A percentile compares a stretch with the other conserved stretches of the same genome.
These are phyloP conservation scores for Panicum hallii DNA, from an alignment of 202 grass and related monocot genomes.

Conservation along the genomic window DNA sequence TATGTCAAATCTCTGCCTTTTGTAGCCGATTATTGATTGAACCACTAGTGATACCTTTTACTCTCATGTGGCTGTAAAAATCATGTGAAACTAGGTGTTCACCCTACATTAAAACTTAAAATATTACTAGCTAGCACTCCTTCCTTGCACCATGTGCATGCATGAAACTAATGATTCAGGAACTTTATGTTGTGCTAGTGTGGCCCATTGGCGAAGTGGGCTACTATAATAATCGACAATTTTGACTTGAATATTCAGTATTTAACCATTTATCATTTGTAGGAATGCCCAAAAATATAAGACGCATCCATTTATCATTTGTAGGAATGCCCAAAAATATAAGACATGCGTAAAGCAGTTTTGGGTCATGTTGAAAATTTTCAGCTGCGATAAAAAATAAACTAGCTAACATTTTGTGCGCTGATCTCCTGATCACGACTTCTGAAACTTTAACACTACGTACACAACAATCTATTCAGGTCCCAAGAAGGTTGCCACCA, in stretches of 20 bases:
- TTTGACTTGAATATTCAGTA: no score
- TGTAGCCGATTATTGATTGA: neutral
- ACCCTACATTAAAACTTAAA: neutral
- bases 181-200: neutral
- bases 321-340: no score
- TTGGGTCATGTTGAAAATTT: no score
- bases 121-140: neutral
- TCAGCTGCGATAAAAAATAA: no score
- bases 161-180: neutral
- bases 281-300: no score
- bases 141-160: neutral
- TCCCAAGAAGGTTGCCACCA: conserved; percentile 52
- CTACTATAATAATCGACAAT: no score
- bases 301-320: no score
- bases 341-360: no score
- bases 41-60: neutral
- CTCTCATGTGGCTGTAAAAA: neutral
- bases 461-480: conserved; percentile 37
- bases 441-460: neutral
- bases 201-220: no score
- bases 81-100: neutral
- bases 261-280: no score
- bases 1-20: conserved; percentile 36
- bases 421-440: neutral
- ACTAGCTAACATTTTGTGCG: neutral